These are phyloP conservation scores for Cladosporium halotolerans DNA, from an alignment of 2,329 filamentous ascomycete species.

Conservation along the genomic window DNA sequence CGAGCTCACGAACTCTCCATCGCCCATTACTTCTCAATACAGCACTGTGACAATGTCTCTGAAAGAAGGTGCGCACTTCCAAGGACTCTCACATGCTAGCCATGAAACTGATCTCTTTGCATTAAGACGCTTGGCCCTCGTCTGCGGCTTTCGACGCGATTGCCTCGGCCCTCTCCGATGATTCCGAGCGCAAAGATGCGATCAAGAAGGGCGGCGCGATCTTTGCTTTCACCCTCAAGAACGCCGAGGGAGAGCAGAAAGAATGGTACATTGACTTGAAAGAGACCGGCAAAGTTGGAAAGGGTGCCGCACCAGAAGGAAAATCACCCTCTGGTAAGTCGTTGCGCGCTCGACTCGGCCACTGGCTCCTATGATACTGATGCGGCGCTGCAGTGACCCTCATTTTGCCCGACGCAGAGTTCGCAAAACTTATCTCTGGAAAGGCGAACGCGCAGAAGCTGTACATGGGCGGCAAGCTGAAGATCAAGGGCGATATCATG, in stretches of 20 bases:
- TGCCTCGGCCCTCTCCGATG: conserved; percentile 61
- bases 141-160: conserved; percentile 90
- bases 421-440: conserved; percentile 72
- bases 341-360: not conserved
- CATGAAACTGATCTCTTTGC: not conserved
- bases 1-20: not conserved
- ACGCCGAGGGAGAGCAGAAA: conserved; percentile 68
- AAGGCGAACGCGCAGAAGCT: conserved; percentile 91
- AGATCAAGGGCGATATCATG: conserved; percentile 98
- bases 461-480: conserved; percentile 98
- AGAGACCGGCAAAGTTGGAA: conserved; percentile 74
- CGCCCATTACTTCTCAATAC: not conserved
- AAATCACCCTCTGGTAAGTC: conserved; percentile 74
- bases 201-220: conserved; percentile 83
- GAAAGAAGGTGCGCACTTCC: conserved; percentile 56
- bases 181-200: conserved; percentile 74
- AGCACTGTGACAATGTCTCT: conserved; percentile 53
- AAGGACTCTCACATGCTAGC: not conserved
- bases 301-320: conserved; percentile 61
- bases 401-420: conserved; percentile 76
- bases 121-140: conserved; percentile 48
- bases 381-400: conserved; percentile 62
- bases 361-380: no score
- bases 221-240: conserved; percentile 91
- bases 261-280: conserved; percentile 97